Evolutionary conservation across 345 rosid species (phyloP).

Genomic region (Raphanus sativus): DNA sequence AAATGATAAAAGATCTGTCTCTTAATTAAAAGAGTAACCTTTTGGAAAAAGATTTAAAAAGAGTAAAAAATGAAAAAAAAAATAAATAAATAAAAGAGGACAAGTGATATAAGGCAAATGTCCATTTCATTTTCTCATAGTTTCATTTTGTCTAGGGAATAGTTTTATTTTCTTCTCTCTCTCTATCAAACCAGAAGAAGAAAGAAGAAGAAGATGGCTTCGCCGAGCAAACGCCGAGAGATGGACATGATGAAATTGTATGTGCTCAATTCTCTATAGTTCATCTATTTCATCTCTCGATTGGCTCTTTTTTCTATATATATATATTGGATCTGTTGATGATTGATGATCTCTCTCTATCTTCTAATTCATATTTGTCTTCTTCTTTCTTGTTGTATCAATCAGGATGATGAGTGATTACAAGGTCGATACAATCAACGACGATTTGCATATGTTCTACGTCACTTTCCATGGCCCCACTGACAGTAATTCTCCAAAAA

Average conservation of each 20-base stretch:
- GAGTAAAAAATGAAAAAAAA: not conserved
- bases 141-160: constrained; percentile 14
- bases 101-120: constrained; percentile 9
- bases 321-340: not conserved
- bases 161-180: not conserved
- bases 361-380: not conserved
- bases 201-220: constrained; percentile 50
- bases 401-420: constrained; percentile 75
- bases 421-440: constrained; percentile 69
- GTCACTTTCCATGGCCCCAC: constrained; percentile 70
- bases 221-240: constrained; percentile 77
- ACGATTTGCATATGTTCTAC: constrained; percentile 59
- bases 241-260: constrained; percentile 80
- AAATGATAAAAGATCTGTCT: too few relatives aligned
- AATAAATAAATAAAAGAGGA: not conserved
- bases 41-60: not conserved
- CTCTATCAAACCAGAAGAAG: constrained; percentile 2
- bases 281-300: not conserved
- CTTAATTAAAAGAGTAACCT: too few relatives aligned
- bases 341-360: not conserved
- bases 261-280: constrained; percentile 1
- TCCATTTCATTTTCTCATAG: constrained; percentile 10
- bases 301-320: not conserved
- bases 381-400: not conserved
- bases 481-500: constrained; percentile 47